These are phyloP conservation scores for Passalora sequoiae DNA, from an alignment of 2,329 filamentous ascomycete genomes.

Conservation along the genomic window DNA sequence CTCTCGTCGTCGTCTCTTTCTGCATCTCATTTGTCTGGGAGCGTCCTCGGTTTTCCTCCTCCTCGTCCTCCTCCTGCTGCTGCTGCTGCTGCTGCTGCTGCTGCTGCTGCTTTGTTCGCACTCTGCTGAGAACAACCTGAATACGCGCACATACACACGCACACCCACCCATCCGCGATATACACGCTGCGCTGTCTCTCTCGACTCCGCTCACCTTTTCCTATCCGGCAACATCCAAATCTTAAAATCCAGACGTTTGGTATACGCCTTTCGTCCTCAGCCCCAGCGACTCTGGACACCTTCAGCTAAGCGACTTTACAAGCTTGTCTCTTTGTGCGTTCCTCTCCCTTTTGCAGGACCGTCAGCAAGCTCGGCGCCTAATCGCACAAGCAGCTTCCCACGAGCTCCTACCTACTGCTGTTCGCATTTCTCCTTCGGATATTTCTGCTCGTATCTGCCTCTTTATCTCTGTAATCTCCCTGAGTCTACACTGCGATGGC, in stretches of 20 bases:
- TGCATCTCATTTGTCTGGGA: conserved; percentile 29
- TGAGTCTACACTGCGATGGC: conserved; percentile 58
- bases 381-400: conserved; percentile 15
- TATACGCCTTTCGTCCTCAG: conserved; percentile 5
- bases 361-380: conserved; percentile 15
- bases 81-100: no score
- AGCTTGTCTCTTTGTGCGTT: conserved; percentile 15
- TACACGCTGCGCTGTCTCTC: no score
- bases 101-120: conserved; percentile 1
- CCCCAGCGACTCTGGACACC: not conserved
- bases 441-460: conserved; percentile 10
- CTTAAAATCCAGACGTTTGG: no score
- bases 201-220: no score
- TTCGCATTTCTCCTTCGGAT: conserved; percentile 7
- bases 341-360: conserved; percentile 13
- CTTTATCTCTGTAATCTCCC: conserved; percentile 30
- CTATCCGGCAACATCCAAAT: no score
- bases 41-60: no score
- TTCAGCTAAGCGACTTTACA: conserved; percentile 11
- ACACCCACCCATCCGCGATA: no score
- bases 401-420: no score
- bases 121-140: no score
- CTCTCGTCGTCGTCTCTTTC: conserved; percentile 21
- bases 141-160: no score
- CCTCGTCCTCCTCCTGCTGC: no score